Base-by-base conservation (phyloP, 225 moss, liverwort and hornwort genomes). In the Polytrichum formosum region DNA sequence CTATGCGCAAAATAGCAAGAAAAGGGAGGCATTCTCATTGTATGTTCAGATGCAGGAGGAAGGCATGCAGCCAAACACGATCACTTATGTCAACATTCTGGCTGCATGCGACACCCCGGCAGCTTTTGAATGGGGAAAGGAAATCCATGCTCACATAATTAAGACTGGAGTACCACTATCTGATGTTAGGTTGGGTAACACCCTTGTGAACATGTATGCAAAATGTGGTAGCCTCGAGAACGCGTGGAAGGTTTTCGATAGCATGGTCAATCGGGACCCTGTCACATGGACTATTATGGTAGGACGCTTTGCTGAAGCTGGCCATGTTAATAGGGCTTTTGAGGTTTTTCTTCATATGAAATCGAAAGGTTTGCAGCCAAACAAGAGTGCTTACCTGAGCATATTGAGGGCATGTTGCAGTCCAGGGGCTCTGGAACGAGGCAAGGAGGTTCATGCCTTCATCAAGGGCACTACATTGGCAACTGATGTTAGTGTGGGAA, bases 151-250 rank as follows among this genome's bases (percentile, higher is more conserved):
- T 21, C 69, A 75, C 6, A 77, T 72, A 30, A 10, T 27, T 26
- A 54, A 63, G 19, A 72, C 69, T 23, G 72, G 77, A 64, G 74
- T 83, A 18, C 63, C 77, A 7, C 33, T 74, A n/a, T 75, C 75
- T 20, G 80, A 80, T 72, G 80, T 75, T 17, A 70, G 73, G 61
- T 54, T 80, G 18, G 73, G 79, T 20, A 79, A 75, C 73, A 76
- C 83, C 35, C 73, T 83, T 33, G 70, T 79, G 30, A 79, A 67
- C 35, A 76, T 79, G 79, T 83, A 79, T 16, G 76, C 72, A 30
- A 83, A 73, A 66, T 73, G 76, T 22, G 76, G 76, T 23, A 79
- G 67, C 18, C 70, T 83, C 55, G 67, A 73, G 28, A 67, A 70
- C 26, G 82, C 82, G 1, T 69, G 73, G 1, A 73, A 67, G 6